Conservation (phyloP, 495 filamentous ascomycete genomes). For the Daldinia vernicosa region DNA sequence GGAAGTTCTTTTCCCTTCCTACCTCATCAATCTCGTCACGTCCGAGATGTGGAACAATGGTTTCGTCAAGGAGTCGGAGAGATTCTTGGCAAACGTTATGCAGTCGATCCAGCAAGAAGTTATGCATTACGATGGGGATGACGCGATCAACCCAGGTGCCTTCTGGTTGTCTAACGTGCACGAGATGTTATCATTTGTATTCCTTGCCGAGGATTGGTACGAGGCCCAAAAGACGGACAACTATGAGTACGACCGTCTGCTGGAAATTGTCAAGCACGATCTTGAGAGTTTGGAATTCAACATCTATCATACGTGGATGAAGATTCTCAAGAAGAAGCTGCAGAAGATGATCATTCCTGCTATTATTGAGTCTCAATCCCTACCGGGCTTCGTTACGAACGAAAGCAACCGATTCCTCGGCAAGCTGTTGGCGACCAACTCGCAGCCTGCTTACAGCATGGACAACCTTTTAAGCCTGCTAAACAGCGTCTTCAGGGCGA, state of each 20-base stretch:
- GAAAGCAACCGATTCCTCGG: conserved; percentile 98
- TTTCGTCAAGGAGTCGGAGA: conserved; percentile 98
- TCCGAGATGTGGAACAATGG: conserved; percentile 99
- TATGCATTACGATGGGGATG: conserved; percentile 97
- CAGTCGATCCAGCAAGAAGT: conserved; percentile 99
- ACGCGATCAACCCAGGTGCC: conserved; percentile 94
- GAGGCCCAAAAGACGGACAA: conserved; percentile 99
- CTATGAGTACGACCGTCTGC: conserved; percentile 95
- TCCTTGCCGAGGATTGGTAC: conserved; percentile 99
- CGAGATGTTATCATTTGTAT: conserved; percentile 99
- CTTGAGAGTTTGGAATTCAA: conserved; percentile 99
- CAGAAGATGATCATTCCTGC: conserved; percentile 99
- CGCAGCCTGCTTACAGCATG: conserved; percentile 94
- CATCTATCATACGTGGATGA: conserved; percentile 99
- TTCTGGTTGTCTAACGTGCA: conserved; percentile 99
- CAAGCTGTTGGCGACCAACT: conserved; percentile 89
- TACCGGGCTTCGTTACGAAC: conserved; percentile 98
- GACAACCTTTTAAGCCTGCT: conserved; percentile 96
- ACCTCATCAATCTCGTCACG: conserved; percentile 98
- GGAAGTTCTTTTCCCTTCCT: conserved; percentile 97
- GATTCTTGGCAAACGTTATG: conserved; percentile 99
- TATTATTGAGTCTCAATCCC: conserved; percentile 98
- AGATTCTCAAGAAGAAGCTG: conserved; percentile 98
- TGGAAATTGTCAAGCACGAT: conserved; percentile 99
- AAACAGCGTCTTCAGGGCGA: conserved; percentile 96